These are phyloP conservation scores for Cladobotryum mycophilum DNA, from an alignment of 2,329 filamentous ascomycete species.

Conservation along the genomic window DNA sequence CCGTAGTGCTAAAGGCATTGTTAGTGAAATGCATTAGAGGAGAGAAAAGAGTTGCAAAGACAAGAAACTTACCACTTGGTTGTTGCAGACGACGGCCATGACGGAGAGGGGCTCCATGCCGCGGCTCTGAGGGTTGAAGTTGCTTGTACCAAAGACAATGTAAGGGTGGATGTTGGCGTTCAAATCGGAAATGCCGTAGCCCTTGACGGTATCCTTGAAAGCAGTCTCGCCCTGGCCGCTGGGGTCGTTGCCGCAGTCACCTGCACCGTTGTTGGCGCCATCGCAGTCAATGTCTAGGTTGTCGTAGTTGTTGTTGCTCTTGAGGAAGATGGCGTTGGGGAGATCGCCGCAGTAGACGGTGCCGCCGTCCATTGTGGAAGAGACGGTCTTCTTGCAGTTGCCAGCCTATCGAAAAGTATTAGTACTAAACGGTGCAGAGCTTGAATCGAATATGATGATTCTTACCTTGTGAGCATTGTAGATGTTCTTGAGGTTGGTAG, in stretches of 20 bases:
- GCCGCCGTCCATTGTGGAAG: conserved; percentile 9
- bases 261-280: conserved; percentile 4
- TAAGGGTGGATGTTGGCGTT: conserved; percentile 11
- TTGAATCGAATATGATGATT: no score
- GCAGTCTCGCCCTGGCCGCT: conserved; percentile 7
- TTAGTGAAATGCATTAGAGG: neutral
- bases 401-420: no score
- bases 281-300: conserved; percentile 11
- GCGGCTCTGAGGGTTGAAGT: conserved; percentile 1
- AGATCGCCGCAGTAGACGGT: conserved; percentile 28
- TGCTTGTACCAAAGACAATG: conserved; percentile 1
- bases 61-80: conserved; percentile 4
- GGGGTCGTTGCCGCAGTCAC: conserved; percentile 7
- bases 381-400: conserved; percentile 18
- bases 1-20: conserved; percentile 32
- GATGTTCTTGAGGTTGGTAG: conserved; percentile 11
- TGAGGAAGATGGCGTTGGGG: conserved; percentile 22
- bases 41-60: no score
- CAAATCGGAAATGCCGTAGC: conserved; percentile 5
- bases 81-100: conserved; percentile 9
- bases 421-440: no score
- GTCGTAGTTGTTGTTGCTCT: conserved; percentile 18
- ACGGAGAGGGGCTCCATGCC: conserved; percentile 7
- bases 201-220: conserved; percentile 5
- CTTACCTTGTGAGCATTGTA: conserved; percentile 11